These are phyloP conservation scores for Neurospora sp. DNA, from an alignment of 495 filamentous ascomycete species.

Conservation along the genomic window DNA sequence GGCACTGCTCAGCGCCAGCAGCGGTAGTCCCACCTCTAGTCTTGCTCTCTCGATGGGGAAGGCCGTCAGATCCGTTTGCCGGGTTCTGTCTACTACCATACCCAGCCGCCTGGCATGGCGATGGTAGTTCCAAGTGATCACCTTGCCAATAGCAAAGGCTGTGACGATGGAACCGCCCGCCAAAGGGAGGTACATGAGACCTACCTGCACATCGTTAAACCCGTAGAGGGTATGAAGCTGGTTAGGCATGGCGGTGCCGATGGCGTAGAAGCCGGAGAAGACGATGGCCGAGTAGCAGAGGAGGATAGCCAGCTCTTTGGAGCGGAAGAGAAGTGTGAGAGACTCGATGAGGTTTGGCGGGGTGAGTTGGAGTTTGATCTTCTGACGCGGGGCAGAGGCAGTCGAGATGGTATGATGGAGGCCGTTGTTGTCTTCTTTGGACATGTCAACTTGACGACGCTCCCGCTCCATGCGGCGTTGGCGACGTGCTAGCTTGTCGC, in stretches of 20 bases:
- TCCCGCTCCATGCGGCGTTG: not conserved
- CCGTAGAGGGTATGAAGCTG: conserved; percentile 44
- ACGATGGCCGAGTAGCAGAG: conserved; percentile 47
- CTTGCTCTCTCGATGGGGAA: conserved; percentile 60
- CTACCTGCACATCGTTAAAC: conserved; percentile 48
- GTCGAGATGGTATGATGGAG: not conserved
- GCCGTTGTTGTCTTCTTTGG: not conserved
- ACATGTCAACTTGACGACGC: not conserved
- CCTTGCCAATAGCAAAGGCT: conserved; percentile 41
- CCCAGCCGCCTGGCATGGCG: conserved; percentile 31
- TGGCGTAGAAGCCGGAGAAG: conserved; percentile 51
- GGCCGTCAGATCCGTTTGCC: conserved; percentile 36
- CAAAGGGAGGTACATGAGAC: conserved; percentile 46
- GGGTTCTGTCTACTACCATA: conserved; percentile 35
- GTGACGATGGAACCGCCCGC: conserved; percentile 53
- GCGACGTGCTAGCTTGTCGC: conserved; percentile 2
- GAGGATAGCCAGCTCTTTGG: conserved; percentile 51
- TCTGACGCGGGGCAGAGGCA: not conserved
- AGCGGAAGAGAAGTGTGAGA: conserved; percentile 42
- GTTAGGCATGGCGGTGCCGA: conserved; percentile 39
- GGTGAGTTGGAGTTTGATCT: conserved; percentile 26
- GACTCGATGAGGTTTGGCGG: conserved; percentile 51
- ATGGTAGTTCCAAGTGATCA: conserved; percentile 46
- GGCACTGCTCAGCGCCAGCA: conserved; percentile 29
- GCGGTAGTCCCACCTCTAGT: conserved; percentile 45